Percentiles rank a stretch among this genome's conserved stretches.
Evolutionary conservation across 1,284 basidiomycete genomes (phyloP).

Genomic region (Tilletia caries): DNA sequence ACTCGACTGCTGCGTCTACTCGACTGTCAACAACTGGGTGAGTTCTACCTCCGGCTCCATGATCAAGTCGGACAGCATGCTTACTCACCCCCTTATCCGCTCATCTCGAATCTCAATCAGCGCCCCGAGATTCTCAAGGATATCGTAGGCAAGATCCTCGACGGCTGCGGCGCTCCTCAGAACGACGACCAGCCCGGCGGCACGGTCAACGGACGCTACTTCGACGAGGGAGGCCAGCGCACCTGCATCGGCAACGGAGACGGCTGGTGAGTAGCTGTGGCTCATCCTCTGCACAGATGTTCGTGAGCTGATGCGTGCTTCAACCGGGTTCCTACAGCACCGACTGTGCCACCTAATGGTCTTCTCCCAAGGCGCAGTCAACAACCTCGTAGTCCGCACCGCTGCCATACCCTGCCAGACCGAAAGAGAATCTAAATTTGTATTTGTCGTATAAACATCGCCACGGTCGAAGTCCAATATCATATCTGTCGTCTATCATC

Average conservation of each 20-base stretch:
- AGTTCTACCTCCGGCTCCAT: not conserved
- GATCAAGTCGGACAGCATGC: too few species aligned
- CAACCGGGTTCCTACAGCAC: not conserved
- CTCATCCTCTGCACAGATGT: not conserved
- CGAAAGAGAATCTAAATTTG: too few species aligned
- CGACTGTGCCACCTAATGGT: not conserved
- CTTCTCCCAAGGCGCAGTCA: too few species aligned
- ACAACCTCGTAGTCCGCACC: too few species aligned
- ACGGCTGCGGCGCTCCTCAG: too few species aligned
- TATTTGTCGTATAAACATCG: too few species aligned
- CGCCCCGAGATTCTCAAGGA: not conserved
- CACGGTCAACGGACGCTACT: not conserved
- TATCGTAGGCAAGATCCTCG: too few species aligned
- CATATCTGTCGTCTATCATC: not conserved
- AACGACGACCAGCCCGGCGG: not conserved
- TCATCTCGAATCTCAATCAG: too few species aligned
- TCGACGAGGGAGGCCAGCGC: not conserved
- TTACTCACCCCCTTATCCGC: too few species aligned
- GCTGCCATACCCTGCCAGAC: too few species aligned
- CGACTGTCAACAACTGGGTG: too few species aligned
- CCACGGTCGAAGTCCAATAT: not conserved
- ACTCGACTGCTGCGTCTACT: not conserved
- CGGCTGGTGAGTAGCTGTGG: too few species aligned
- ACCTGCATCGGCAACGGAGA: not conserved
- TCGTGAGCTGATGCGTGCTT: not conserved